Evolutionary conservation across 2,329 filamentous ascomycete species (phyloP).

Genomic region (Graphium sp.): DNA sequence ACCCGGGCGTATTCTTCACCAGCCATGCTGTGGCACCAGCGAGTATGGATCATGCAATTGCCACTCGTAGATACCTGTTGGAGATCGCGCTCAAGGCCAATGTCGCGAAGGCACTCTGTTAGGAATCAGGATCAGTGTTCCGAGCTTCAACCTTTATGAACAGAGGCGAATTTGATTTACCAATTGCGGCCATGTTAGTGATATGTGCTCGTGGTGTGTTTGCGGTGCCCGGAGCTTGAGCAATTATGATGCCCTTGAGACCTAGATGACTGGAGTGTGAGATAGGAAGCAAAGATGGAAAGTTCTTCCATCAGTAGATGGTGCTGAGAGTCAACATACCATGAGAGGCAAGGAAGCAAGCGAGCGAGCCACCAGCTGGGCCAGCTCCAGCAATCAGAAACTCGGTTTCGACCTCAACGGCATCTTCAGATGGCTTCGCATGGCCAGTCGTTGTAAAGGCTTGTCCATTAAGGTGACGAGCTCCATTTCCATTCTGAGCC

Average conservation of each 20-base stretch:
- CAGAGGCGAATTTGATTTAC: conserved; percentile 10
- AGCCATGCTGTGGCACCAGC: conserved; percentile 34
- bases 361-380: conserved; percentile 34
- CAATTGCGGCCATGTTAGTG: conserved; percentile 37
- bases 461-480: no score
- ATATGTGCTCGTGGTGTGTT: conserved; percentile 43
- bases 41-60: conserved; percentile 26
- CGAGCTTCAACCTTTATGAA: no score
- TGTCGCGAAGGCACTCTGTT: conserved; percentile 32
- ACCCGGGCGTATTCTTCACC: conserved; percentile 32
- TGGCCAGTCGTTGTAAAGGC: no score
- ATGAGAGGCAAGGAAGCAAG: conserved; percentile 32
- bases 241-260: conserved; percentile 35
- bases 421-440: no score
- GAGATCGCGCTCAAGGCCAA: conserved; percentile 26
- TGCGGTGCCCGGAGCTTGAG: conserved; percentile 28
- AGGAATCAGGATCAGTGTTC: background rate
- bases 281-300: background rate
- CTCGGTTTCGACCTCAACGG: conserved; percentile 17
- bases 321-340: conserved; percentile 18
- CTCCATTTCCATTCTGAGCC: no score
- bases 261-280: conserved; percentile 12
- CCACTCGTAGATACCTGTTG: conserved; percentile 17
- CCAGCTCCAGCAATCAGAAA: conserved; percentile 32
- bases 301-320: no score